Evolutionary conservation across 1,139 yeast species (phyloP), one percentile per base, ranked within the genome.

Genomic region (Suhomyces atakaporum): DNA sequence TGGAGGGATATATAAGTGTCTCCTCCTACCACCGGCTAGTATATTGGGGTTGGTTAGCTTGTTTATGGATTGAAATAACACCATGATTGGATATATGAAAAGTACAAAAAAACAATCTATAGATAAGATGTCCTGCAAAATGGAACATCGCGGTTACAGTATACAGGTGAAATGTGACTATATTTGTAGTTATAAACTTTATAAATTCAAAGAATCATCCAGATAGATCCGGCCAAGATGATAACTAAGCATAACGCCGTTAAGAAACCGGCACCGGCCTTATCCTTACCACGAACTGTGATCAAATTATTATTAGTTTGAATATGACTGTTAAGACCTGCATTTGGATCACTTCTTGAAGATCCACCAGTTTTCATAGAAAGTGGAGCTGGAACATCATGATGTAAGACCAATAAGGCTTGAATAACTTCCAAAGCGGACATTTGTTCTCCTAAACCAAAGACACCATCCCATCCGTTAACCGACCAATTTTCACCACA

Each of bases 401-500:
- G 60, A 15, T 30, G 21, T 19, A 40, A 36, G 5, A 77, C 77
- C 54, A 80, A 66, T 36, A 84, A 69, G 47, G 76, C 81, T 47
- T 81, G 84, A 54, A 89, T 75, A 4, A 78, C 79, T 57, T 89
- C 97, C 40, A 89, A 67, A 0, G 97, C 95, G 32, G 80, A 62
- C 85, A 90, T 86, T 60, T 90, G 96, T 62, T 90, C 97, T 45
- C 97, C 97, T 26, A 90, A 72, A n/a, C 97, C 97, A 50, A 77
- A 89, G 33, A 51, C 58, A 3, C 81, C 83, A 60, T 90, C 97
- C 84, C 89, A 90, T n/a, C 77, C 76, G 2, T 55, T 45, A 31
- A 62, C 68, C 20, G 76, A 65, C 97, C 97, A 90, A 54, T 84
- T 75, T 41, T 79, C 59, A 27, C 97, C 97, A 68, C 97, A 90